A percentile compares a stretch with the other conserved stretches of the same genome.
These are phyloP conservation scores for Butyriboletus loyo DNA, from an alignment of 768 basidiomycete genomes.

Conservation along the genomic window DNA sequence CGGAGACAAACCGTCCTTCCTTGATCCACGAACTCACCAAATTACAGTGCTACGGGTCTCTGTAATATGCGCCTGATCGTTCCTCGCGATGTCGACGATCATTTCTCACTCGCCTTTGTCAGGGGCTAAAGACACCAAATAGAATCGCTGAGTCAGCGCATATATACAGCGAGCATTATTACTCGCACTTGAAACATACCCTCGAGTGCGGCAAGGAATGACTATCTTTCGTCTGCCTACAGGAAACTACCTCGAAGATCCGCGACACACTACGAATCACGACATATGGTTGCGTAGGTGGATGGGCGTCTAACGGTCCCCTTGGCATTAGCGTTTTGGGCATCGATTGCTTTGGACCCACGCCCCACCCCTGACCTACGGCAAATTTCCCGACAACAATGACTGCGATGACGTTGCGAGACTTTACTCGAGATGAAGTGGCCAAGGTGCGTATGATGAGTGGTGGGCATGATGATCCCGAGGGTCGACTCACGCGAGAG, in stretches of 20 bases:
- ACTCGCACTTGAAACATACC: too few relatives aligned
- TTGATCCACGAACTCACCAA: neutral
- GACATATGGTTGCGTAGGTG: neutral
- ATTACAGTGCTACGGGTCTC: neutral
- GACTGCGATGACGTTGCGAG: conserved; percentile 21
- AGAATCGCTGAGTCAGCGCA: neutral
- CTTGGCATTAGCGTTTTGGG: neutral
- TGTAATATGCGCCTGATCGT: neutral
- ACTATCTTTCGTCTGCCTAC: neutral
- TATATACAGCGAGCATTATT: too few relatives aligned
- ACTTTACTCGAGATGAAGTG: conserved; percentile 68
- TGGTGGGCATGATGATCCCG: neutral
- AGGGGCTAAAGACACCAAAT: neutral
- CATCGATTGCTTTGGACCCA: neutral
- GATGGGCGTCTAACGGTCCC: neutral
- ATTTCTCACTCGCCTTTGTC: neutral
- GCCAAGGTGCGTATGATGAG: conserved; percentile 45
- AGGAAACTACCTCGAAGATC: neutral
- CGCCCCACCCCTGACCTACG: neutral
- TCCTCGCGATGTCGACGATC: neutral
- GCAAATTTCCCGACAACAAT: neutral
- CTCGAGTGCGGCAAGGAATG: too few relatives aligned
- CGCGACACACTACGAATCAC: neutral
- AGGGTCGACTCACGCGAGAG: neutral
- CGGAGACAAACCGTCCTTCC: neutral